Base-by-base conservation (phyloP, 441 rosid species). In the Populus hybrid region DNA sequence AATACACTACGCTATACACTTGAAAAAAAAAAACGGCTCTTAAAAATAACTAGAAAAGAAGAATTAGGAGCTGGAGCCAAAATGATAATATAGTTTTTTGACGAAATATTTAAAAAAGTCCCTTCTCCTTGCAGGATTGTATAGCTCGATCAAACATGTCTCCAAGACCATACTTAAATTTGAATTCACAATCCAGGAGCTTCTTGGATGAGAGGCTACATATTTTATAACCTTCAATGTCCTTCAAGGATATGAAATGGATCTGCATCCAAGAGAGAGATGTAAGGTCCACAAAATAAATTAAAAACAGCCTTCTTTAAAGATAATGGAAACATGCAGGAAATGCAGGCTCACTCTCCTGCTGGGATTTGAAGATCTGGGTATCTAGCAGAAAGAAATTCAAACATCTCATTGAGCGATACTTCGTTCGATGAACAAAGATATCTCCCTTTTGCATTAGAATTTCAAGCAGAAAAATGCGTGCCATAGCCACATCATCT, bases 401-500 rank as follows among this genome's bases (percentile, higher is more conserved):
- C 36, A 26, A 8, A 67, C 40, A 67, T 30, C 36, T 67, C 70
- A 67, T 10, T 28, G n/a, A 67, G 36, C 16, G 70, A 26, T 28
- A 67, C 16, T 42, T 78, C 77, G 38, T 46, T 73, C n/a, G 84
- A 84, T 35, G 83, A 88, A 70, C 86, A 86, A 61, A 84, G 82
- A 73, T 77, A 86, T 67, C 86, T 86, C 2, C 90, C 88, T 70
- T 79, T 80, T 1, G 86, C 80, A 26, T 78, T 24, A 21, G 86
- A 82, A 78, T 67, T 42, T 66, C 74, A 24, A 65, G 65, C 28
- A 89, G 71, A 69, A 63, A 85, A 7, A 87, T 75, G 73, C 77
- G 70, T 16, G 88, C 86, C 1, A 82, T 82, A n/a, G 88, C 84
- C 63, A 81, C 81, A 32, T 86, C 90, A 30, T 67, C 38, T 26